Base-by-base conservation (phyloP, 2,329 filamentous ascomycete genomes). In the Venturia oleaginea region DNA sequence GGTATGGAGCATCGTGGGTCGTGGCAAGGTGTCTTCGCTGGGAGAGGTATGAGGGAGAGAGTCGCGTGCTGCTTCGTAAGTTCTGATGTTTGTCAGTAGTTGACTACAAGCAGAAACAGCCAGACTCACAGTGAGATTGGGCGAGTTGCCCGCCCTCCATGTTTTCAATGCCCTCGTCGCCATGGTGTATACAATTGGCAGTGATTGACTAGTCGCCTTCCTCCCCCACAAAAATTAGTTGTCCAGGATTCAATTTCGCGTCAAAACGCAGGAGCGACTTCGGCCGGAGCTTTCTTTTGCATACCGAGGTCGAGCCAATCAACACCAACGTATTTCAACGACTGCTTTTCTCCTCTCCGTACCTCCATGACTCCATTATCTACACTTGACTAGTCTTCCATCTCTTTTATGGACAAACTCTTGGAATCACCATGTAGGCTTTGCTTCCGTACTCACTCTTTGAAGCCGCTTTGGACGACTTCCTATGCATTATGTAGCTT, bases 1-100 rank as follows among this genome's bases (percentile, higher is more conserved):
- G 63, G 38, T 64, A 64, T n/a, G 54, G 63, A 27, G 46, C 57
- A 60, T 65, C 48, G 24, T 32, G n/a, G 30, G 59, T 51, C 27
- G 64, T 65, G 38, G 64, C 64, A 43, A 65, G 59, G 46, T 37
- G 34, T 54, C 59, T 54, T 37, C 64, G 55, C 22, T 63, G 62
- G 22, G 37, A 60, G 37, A 60, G 24, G 37, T 27, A 43, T 27
- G 59, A 43, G 3, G 34, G 59, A 27, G 34, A 40, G 15, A 42
- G 59, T 60, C 59, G 59, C 59, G 34, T 27, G 34, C 59, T 43
- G 40, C 34, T 27, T 40, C 59, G 59, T 22, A 40, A 43, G n/a
- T 60, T 27, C 59, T 60, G 59, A 15, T 37, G 8, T 27, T 43
- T 43, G 40, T 40, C 34, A 60, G 59, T 6, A 27, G 34, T 3